Base-by-base conservation (phyloP, 1,284 basidiomycete genomes). In the Boletus semigastroideus region DNA sequence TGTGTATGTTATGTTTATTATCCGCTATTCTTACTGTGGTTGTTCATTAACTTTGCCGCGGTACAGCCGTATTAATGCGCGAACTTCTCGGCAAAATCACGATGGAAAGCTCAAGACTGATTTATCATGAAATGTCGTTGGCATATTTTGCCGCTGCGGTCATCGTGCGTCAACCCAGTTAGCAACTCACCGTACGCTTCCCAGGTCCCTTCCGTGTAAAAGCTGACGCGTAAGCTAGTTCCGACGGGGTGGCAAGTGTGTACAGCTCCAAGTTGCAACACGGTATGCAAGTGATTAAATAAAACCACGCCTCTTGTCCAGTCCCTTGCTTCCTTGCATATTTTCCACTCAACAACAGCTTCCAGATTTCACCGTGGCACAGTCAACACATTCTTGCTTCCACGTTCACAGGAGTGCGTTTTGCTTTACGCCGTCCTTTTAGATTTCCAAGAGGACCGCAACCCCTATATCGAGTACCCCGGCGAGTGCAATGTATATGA, bases 241-340 rank as follows among this genome's bases (percentile, higher is more conserved):
- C 1, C 17, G 1, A 30, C n/a, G 17, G n/a, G 54, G 77, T 55
- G 81, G 79, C 64, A 62, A 59, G 41, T 46, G 80, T 80, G 78
- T 33, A 77, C 73, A 11, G 61, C 57, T 11, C 54, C 82, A 38
- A 76, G 19, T 36, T 30, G 34, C 30, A 22, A n/a, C 12, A 30
- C n/a, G 5, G 14, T 19, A 33, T 37, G 5, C 56, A 53, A 76
- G 65, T 11, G 7, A 39, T 37, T 37, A 4, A 25, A 7, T 25
- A 6, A 25, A 25, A 48, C 13, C 16, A 33, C 14, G 27, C 33
- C 40, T 30, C n/a, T 52, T 19, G 7, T 9, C 9, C 17, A 40
- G 55, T 31, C 13, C 41, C 43, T 39, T 45, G 40, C 36, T 12
- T 5, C 27, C 46, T 49, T 31, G 59, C 48, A 34, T 16, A 33